A percentile compares a stretch with the other conserved stretches of the same genome.
Evolutionary conservation across 2,329 filamentous ascomycete genomes (phyloP).

Genomic region (Monilinia fructigena): DNA sequence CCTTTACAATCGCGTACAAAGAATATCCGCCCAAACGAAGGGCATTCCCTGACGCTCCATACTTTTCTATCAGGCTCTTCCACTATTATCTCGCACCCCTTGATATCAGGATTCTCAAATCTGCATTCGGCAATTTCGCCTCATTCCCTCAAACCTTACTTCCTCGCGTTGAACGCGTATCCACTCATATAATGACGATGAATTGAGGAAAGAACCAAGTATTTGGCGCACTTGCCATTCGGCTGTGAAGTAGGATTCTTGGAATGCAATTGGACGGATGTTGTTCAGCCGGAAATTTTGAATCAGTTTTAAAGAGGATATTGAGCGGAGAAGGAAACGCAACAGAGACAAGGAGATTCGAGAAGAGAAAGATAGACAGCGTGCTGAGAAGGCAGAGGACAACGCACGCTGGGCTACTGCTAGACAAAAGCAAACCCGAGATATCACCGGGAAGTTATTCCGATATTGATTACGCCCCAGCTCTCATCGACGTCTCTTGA

Average conservation of each 20-base stretch:
- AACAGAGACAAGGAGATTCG: slow-evolving; percentile 66
- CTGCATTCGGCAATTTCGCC: slow-evolving; percentile 66
- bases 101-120: slow-evolving; percentile 71
- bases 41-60: slow-evolving; percentile 44
- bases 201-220: slow-evolving; percentile 67
- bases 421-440: slow-evolving; percentile 55
- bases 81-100: slow-evolving; percentile 72
- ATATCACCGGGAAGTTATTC: slow-evolving; percentile 49
- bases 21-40: slow-evolving; percentile 16
- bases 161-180: slow-evolving; percentile 68
- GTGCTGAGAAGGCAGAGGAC: slow-evolving; percentile 67
- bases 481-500: slow-evolving; percentile 51
- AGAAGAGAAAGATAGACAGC: slow-evolving; percentile 67
- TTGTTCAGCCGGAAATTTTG: slow-evolving; percentile 60
- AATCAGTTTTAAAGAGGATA: slow-evolving; percentile 63
- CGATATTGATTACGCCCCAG: slow-evolving; percentile 66
- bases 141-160: slow-evolving; percentile 66
- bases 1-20: slow-evolving; percentile 6
- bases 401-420: slow-evolving; percentile 61
- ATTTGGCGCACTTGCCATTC: slow-evolving; percentile 67
- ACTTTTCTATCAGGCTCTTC: slow-evolving; percentile 71
- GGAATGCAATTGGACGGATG: slow-evolving; percentile 74
- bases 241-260: slow-evolving; percentile 72
- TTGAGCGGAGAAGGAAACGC: slow-evolving; percentile 60
- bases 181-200: slow-evolving; percentile 69